A percentile compares a stretch with the other conserved stretches of the same genome.
These are phyloP conservation scores for Paecilomyces variotii DNA, from an alignment of 2,329 filamentous ascomycete species.

Conservation along the genomic window DNA sequence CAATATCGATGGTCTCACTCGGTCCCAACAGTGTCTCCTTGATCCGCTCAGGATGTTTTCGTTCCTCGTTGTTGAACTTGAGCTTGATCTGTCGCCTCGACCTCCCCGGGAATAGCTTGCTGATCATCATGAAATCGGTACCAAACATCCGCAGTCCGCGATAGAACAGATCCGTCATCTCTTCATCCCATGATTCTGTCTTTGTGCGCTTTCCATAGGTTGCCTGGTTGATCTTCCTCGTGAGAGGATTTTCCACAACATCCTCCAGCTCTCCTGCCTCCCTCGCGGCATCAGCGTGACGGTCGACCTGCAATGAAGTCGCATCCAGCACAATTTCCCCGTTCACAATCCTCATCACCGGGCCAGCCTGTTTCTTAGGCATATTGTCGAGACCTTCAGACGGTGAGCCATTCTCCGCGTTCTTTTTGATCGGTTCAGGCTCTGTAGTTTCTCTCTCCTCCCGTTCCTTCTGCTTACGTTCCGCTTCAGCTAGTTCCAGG, in stretches of 20 bases:
- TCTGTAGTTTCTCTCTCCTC: conserved; percentile 20
- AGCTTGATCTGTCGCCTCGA: conserved; percentile 56
- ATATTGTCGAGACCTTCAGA: conserved; percentile 11
- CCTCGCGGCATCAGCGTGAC: conserved; percentile 44
- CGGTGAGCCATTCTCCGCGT: conserved; percentile 14
- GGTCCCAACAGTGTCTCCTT: conserved; percentile 43
- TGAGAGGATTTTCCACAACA: conserved; percentile 39
- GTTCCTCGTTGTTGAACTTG: conserved; percentile 57
- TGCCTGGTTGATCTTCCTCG: conserved; percentile 38
- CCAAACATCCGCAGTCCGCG: conserved; percentile 55
- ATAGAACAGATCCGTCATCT: conserved; percentile 55
- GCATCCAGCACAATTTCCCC: conserved; percentile 50
- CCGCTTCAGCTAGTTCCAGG: conserved; percentile 49
- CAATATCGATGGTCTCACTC: conserved; percentile 35
- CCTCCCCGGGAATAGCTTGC: conserved; percentile 52
- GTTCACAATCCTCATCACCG: conserved; percentile 47
- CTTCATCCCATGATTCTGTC: conserved; percentile 48
- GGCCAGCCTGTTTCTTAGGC: conserved; percentile 28
- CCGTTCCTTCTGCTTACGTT: conserved; percentile 31
- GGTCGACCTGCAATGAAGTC: conserved; percentile 46
- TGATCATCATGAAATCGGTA: conserved; percentile 58
- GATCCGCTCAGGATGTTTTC: conserved; percentile 45
- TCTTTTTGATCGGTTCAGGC: conserved; percentile 19
- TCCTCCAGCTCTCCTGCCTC: conserved; percentile 40
- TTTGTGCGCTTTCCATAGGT: conserved; percentile 44